Conservation (phyloP, 306 rosid genomes). For the Hippophae rhamnoides region DNA sequence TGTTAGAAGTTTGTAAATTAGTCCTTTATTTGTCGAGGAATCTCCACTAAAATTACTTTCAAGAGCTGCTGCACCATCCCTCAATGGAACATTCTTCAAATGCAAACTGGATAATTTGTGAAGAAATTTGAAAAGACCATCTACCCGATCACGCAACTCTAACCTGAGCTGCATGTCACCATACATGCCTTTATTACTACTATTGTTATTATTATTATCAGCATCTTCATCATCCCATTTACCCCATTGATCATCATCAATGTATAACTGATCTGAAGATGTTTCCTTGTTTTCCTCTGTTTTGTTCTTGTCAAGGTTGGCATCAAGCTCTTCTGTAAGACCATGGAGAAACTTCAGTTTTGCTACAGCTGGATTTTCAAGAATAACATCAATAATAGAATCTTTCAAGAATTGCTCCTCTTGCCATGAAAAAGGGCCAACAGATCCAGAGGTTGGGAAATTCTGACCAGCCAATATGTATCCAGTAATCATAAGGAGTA, state of each 20-base stretch:
- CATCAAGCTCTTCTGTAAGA: constrained; percentile 64
- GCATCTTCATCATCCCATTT: constrained; percentile 90
- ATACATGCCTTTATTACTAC: constrained; percentile 39
- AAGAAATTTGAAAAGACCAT: constrained; percentile 70
- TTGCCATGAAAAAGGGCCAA: constrained; percentile 96
- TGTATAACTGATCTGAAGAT: constrained; percentile 27
- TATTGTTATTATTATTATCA: constrained; percentile 27
- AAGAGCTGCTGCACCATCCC: constrained; percentile 42
- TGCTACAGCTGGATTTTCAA: constrained; percentile 65
- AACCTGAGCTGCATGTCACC: constrained; percentile 76
- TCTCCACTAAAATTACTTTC: constrained; percentile 53
- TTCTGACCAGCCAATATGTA: constrained; percentile 85
- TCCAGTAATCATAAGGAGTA: constrained; percentile 64
- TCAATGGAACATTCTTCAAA: constrained; percentile 47
- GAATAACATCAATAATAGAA: constrained; percentile 69
- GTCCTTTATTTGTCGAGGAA: constrained; percentile 51
- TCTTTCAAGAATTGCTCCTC: constrained; percentile 83
- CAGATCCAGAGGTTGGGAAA: constrained; percentile 80
- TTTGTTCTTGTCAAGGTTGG: constrained; percentile 43
- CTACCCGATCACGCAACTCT: constrained; percentile 89
- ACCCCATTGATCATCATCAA: constrained; percentile 88
- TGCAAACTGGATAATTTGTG: constrained; percentile 63
- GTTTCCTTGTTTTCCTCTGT: constrained; percentile 39
- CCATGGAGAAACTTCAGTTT: constrained; percentile 78
- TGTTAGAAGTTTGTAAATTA: constrained; percentile 59